phyloP scores from a whole-genome alignment of 208 protist genomes.

The Acanthamoeba polyphaga region DNA sequence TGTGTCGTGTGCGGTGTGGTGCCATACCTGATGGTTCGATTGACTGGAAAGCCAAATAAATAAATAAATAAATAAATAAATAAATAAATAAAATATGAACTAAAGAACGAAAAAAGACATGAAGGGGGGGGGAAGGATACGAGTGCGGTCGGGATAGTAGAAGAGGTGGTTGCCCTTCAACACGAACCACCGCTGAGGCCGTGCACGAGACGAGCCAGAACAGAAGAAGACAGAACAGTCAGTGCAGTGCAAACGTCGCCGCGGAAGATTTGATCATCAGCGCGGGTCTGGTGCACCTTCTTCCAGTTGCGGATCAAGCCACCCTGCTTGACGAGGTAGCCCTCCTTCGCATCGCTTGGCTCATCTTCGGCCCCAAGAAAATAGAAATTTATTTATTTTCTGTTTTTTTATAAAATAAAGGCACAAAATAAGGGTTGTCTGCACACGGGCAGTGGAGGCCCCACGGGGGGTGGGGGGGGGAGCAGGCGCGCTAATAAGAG shows the following conservation, averaged over 20 bases:
- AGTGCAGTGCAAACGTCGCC: too few relatives aligned
- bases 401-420: too few relatives aligned
- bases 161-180: conserved; percentile 21
- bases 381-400: neutral
- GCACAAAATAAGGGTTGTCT: too few relatives aligned
- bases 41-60: too few relatives aligned
- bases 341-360: neutral
- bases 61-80: too few relatives aligned
- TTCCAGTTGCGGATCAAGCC: conserved; percentile 36
- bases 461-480: too few relatives aligned
- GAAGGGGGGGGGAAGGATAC: neutral
- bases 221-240: neutral
- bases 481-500: neutral
- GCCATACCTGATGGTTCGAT: too few relatives aligned
- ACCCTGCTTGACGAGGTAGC: conserved; percentile 4
- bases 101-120: neutral
- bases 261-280: too few relatives aligned
- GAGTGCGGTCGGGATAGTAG: neutral
- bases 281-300: neutral
- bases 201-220: neutral
- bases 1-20: too few relatives aligned
- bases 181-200: neutral
- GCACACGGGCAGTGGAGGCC: too few relatives aligned
- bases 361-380: neutral
- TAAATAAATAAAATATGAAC: too few relatives aligned